Evolutionary conservation across 768 basidiomycete species (phyloP).

Genomic region (Pleurotus tuber-regium): DNA sequence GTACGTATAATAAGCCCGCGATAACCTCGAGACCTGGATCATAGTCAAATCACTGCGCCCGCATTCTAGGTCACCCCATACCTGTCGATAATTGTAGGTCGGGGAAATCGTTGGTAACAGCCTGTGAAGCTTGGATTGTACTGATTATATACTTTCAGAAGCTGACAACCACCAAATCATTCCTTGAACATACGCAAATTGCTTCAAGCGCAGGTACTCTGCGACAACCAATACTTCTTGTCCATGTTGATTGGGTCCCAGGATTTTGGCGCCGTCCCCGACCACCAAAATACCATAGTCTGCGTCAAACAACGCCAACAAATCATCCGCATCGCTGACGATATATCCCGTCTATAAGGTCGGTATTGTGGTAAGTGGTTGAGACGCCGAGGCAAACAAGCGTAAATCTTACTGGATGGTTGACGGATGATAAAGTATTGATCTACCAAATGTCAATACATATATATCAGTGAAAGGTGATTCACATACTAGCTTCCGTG

Average conservation of each 20-base stretch:
- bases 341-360: constrained; percentile 62
- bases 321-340: constrained; percentile 77
- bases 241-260: constrained; percentile 68
- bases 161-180: too few species aligned
- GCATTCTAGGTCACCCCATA: constrained; percentile 10
- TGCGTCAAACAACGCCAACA: constrained; percentile 75
- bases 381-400: neutral
- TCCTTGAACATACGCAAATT: constrained; percentile 51
- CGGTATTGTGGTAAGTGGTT: too few species aligned
- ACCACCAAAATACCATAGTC: constrained; percentile 72
- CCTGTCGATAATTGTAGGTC: constrained; percentile 62
- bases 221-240: constrained; percentile 79
- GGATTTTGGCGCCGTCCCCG: constrained; percentile 68
- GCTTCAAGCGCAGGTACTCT: constrained; percentile 74
- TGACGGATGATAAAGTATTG: constrained; percentile 64
- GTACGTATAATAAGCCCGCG: constrained; percentile 73
- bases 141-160: too few species aligned
- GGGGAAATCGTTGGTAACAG: constrained; percentile 66
- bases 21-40: constrained; percentile 54
- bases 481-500: constrained; percentile 65
- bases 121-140: constrained; percentile 67
- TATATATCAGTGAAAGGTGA: neutral
- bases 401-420: constrained; percentile 47
- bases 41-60: neutral
- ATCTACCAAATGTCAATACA: constrained; percentile 38